Evolutionary conservation across 2,329 filamentous ascomycete genomes (phyloP), one percentile per base, ranked within the genome.

Genomic region (Paramyrothecium sp.): DNA sequence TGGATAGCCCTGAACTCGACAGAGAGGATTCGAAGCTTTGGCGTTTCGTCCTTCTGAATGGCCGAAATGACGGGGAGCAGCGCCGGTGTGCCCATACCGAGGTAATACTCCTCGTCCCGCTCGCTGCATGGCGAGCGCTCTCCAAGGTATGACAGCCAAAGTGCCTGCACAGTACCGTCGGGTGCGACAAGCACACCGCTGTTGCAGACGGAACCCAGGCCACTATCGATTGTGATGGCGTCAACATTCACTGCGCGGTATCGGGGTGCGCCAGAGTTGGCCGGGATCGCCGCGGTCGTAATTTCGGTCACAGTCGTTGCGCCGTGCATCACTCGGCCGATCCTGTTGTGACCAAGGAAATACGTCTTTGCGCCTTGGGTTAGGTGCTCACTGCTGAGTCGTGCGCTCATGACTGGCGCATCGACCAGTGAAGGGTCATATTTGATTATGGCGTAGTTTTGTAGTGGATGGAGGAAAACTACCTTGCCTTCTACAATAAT

Each of bases 341-440:
- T 98, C 63, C 96, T 89, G 71, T 99, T 99, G 78, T 97, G 96
- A n/a, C 95, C 96, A 61, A 99, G 90, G 75, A 99, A 99, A 64
- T 97, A 93, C 0, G 93, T 97, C 57, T 94, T 89, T 52, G 93
- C 91, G 38, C 95, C 95, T 77, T 98, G 95, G 54, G 92, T 93
- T 71, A 98, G 92, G 65, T 88, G 87, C 56, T 91, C 86, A 7
- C 81, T 87, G 67, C 92, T 92, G 53, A 99, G 82, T 66, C 86
- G 90, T 4, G 96, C 95, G 62, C 90, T 94, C 78, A 93, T 86
- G 13, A 99, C 93, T 1, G 95, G 93, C 2, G 94, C 95, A 68
- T 96, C 87, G n/a, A 98, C 96, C 19, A 99, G 84, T 44, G 85
- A 87, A 2, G 95, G 91, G 70, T 99, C 94, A 71, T 99, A 99